phyloP scores from a whole-genome alignment of 1,284 basidiomycete genomes.

The Malassezia obtusa region DNA sequence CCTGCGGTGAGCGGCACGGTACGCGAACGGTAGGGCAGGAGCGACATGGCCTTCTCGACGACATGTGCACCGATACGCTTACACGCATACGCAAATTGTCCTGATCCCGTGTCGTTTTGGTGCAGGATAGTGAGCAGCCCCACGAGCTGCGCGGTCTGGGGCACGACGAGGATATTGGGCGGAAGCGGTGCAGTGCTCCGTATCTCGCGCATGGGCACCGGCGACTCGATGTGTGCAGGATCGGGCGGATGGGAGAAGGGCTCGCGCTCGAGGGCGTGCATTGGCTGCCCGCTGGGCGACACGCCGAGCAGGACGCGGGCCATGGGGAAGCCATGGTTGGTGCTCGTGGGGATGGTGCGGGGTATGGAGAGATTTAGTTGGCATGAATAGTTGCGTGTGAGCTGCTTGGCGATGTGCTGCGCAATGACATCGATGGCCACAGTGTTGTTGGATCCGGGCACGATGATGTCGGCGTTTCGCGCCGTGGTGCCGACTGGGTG shows the following conservation, averaged over 20 bases:
- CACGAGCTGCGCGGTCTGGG: slow-evolving; percentile 69
- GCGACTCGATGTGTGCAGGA: neutral
- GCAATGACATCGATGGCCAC: slow-evolving; percentile 81
- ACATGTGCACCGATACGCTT: slow-evolving; percentile 76
- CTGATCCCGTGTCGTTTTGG: slow-evolving; percentile 57
- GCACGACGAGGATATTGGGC: slow-evolving; percentile 60
- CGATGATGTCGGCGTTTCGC: slow-evolving; percentile 62
- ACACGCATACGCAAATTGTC: slow-evolving; percentile 76
- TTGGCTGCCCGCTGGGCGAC: neutral
- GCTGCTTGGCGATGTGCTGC: slow-evolving; percentile 75
- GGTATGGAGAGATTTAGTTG: neutral
- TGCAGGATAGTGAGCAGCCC: slow-evolving; percentile 64
- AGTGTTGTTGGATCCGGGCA: slow-evolving; percentile 37
- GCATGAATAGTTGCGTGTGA: slow-evolving; percentile 44
- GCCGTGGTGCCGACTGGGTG: slow-evolving; percentile 67
- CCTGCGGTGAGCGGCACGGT: slow-evolving; percentile 58
- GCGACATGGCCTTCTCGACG: slow-evolving; percentile 71
- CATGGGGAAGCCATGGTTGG: neutral
- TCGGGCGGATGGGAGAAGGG: neutral
- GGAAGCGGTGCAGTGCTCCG: slow-evolving; percentile 28
- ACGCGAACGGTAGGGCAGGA: slow-evolving; percentile 63
- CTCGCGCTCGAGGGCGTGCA: slow-evolving; percentile 11
- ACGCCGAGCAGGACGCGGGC: slow-evolving; percentile 5
- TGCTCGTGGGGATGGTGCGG: neutral
- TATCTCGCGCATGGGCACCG: neutral